Conservation (phyloP, 164 flowering plant genomes). For the Vitis labrusca region DNA sequence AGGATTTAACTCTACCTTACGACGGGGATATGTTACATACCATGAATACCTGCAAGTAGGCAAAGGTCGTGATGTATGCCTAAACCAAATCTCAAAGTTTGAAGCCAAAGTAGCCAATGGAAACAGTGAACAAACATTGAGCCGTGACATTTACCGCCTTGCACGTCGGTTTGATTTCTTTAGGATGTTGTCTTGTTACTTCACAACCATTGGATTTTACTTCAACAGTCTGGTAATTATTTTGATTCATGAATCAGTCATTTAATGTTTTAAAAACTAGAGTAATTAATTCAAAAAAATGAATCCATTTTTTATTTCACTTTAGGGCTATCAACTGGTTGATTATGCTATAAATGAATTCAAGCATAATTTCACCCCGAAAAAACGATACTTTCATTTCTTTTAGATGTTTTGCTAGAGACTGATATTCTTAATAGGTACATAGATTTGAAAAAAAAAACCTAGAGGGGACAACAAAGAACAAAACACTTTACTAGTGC, state of each 20-base stretch:
- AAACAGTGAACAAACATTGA: slow-evolving; percentile 89
- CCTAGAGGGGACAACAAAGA: too few relatives aligned
- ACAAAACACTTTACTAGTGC: too few relatives aligned
- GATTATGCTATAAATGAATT: neutral
- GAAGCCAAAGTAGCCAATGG: slow-evolving; percentile 98
- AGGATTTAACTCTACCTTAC: slow-evolving; percentile 81
- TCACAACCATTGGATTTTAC: slow-evolving; percentile 91
- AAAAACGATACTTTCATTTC: neutral
- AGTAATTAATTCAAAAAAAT: neutral
- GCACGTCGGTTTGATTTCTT: slow-evolving; percentile 87
- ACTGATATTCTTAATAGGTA: neutral
- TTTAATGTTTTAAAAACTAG: neutral
- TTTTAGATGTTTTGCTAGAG: neutral
- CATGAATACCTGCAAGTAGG: slow-evolving; percentile 97
- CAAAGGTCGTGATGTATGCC: slow-evolving; percentile 95
- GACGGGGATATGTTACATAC: slow-evolving; percentile 75
- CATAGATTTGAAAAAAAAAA: neutral
- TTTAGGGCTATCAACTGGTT: neutral
- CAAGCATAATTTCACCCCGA: neutral
- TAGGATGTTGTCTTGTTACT: slow-evolving; percentile 93
- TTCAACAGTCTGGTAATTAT: slow-evolving; percentile 76
- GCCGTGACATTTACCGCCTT: slow-evolving; percentile 89
- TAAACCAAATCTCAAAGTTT: slow-evolving; percentile 86
- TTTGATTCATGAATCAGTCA: neutral
- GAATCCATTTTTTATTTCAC: neutral